These are phyloP conservation scores for Mikania micrantha DNA, from an alignment of 129 eudicot genomes.

Conservation along the genomic window DNA sequence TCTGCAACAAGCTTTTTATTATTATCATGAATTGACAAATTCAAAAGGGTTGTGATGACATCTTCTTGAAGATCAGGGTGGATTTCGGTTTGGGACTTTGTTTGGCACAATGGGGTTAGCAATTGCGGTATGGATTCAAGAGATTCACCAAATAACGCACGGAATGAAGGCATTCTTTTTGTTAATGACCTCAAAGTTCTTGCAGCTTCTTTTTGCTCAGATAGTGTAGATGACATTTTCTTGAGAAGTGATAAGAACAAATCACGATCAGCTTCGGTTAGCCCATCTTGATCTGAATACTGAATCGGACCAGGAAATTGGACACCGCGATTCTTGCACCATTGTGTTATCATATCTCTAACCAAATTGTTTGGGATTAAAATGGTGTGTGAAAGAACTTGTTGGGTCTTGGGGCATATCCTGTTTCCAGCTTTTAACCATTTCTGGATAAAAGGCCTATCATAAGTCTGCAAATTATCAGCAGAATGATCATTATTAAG, in stretches of 20 bases:
- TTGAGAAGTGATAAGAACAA: slow-evolving; percentile 49
- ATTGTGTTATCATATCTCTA: slow-evolving; percentile 68
- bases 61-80: slow-evolving; percentile 87
- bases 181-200: slow-evolving; percentile 67
- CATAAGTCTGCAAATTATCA: slow-evolving; percentile 67
- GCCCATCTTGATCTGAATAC: slow-evolving; percentile 43
- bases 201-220: slow-evolving; percentile 84
- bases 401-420: slow-evolving; percentile 79
- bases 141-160: slow-evolving; percentile 80
- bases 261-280: slow-evolving; percentile 56
- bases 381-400: slow-evolving; percentile 82
- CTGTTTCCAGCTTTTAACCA: slow-evolving; percentile 88
- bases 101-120: slow-evolving; percentile 53
- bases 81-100: slow-evolving; percentile 28
- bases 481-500: slow-evolving; percentile 2
- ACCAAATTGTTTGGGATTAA: slow-evolving; percentile 78
- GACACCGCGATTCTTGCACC: slow-evolving; percentile 78
- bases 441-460: slow-evolving; percentile 77
- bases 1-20: slow-evolving; percentile 94
- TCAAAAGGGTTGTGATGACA: slow-evolving; percentile 73
- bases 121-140: slow-evolving; percentile 55
- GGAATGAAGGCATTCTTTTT: slow-evolving; percentile 70
- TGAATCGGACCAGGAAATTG: slow-evolving; percentile 48
- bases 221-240: slow-evolving; percentile 56
- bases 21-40: slow-evolving; percentile 82